Base-by-base conservation (phyloP, 2,329 filamentous ascomycete species). In the Falciphora oryzae region DNA sequence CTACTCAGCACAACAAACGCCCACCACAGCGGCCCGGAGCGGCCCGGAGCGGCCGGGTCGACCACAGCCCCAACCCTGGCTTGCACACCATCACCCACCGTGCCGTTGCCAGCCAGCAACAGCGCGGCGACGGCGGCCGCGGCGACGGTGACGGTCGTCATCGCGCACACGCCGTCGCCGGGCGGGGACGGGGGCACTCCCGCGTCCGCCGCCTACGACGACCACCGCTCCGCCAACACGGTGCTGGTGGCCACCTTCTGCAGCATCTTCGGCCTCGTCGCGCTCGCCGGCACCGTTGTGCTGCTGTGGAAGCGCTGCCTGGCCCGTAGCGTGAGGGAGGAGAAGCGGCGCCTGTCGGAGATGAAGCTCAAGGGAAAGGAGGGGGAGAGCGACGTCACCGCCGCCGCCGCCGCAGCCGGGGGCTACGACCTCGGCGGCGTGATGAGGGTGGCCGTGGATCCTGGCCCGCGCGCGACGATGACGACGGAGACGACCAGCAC, bases 231-330 rank as follows among this genome's bases (percentile, higher is more conserved):
- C n/a, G 61, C 61, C 25, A 62, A 62, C 61, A 29, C 29, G 16
- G 61, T 62, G 61, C 61, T 62, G n/a, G 61, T 62, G 31, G 44
- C 44, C 35, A 62, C 61, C 38, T 62, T 62, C 29, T 50, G 61
- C 44, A 28, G 16, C 44, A 29, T 62, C 14, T 62, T 62, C 8
- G 61, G 61, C 25, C 31, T 38, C 38, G 61, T 62, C 10, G 22
- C 50, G 13, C 10, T 62, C 5, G 50, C n/a, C 61, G 61, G 35
- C 61, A 32, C n/a, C 5, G 14, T 29, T 4, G 28, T 56, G 31
- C 50, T 62, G 25, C 44, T 62, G 13, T 62, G 61, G 61, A 62
- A 62, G 61, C 35, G 61, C 13, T 32, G 35, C n/a, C 61, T 32
- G 22, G 28, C n/a, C 31, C 61, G 35, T 16, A 29, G 38, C 31